Evolutionary conservation across 73 alveolate genomes (phyloP).

Genomic region (Symbiodinium natans): DNA sequence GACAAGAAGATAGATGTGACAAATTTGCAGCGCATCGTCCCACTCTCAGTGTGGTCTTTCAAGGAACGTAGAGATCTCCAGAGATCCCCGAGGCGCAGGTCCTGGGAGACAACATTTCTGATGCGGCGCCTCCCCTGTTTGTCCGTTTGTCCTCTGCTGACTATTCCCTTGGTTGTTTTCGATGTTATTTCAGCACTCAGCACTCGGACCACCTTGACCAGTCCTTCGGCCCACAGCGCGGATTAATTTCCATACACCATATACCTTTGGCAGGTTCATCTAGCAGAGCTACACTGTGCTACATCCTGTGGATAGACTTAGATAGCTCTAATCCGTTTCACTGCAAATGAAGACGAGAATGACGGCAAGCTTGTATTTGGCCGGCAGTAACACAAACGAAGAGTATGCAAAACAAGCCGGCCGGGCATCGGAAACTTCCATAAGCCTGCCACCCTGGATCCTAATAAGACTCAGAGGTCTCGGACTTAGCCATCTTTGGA

Average conservation of each 20-base stretch:
- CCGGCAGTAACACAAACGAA: too few relatives aligned
- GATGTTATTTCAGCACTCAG: too few relatives aligned
- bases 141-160: neutral
- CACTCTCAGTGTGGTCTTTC: neutral
- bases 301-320: too few relatives aligned
- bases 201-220: too few relatives aligned
- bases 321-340: too few relatives aligned
- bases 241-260: too few relatives aligned
- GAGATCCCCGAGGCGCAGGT: conserved; percentile 25
- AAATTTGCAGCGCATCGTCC: conserved; percentile 40
- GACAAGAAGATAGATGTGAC: conserved; percentile 63
- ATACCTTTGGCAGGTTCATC: too few relatives aligned
- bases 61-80: neutral
- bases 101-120: conserved; percentile 52
- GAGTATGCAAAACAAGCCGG: too few relatives aligned
- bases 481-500: neutral
- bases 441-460: neutral
- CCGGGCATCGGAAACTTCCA: conserved; percentile 7
- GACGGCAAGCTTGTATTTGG: too few relatives aligned
- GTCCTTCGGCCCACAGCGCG: neutral
- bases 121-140: conserved; percentile 9
- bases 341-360: too few relatives aligned
- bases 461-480: conserved; percentile 3
- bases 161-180: neutral
- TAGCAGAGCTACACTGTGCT: too few relatives aligned